These are phyloP conservation scores for Suhomyces pyralidae DNA, from an alignment of 805 yeast species.

Conservation along the genomic window DNA sequence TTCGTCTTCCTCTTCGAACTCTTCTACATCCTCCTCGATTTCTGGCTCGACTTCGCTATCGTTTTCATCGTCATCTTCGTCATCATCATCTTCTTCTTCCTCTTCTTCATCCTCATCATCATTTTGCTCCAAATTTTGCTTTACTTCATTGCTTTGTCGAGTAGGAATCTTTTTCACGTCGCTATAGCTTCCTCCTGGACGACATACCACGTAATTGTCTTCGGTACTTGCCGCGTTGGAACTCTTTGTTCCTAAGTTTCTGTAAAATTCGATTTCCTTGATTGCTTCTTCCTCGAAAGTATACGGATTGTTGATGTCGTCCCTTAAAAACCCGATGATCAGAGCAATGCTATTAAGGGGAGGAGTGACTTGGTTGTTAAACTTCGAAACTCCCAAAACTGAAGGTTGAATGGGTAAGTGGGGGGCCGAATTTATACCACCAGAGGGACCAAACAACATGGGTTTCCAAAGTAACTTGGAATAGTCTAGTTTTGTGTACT, in stretches of 20 bases:
- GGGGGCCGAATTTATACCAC: constrained; percentile 71
- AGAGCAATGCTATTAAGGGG: constrained; percentile 48
- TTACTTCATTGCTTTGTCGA: constrained; percentile 9
- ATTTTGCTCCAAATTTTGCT: constrained; percentile 11
- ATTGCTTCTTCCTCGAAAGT: constrained; percentile 55
- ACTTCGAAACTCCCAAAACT: constrained; percentile 12
- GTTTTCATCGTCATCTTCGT: constrained; percentile 22
- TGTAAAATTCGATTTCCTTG: constrained; percentile 40
- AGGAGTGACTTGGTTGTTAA: constrained; percentile 10
- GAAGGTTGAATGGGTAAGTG: constrained; percentile 23
- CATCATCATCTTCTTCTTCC: constrained; percentile 20
- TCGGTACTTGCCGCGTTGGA: background rate
- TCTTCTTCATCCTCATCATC: constrained; percentile 17
- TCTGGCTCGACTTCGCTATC: constrained; percentile 7
- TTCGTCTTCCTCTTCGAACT: constrained; percentile 1
- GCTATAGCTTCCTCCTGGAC: constrained; percentile 29
- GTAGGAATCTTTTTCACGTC: constrained; percentile 9
- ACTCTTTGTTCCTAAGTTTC: constrained; percentile 6
- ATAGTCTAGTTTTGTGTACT: constrained; percentile 50
- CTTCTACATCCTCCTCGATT: constrained; percentile 7
- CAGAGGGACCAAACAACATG: constrained; percentile 78
- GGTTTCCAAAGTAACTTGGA: constrained; percentile 73
- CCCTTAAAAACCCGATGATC: constrained; percentile 58
- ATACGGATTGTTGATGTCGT: constrained; percentile 64
- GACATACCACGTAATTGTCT: constrained; percentile 27